Conservation (phyloP, 2,329 filamentous ascomycete species). For the Fusarium setosum region DNA sequence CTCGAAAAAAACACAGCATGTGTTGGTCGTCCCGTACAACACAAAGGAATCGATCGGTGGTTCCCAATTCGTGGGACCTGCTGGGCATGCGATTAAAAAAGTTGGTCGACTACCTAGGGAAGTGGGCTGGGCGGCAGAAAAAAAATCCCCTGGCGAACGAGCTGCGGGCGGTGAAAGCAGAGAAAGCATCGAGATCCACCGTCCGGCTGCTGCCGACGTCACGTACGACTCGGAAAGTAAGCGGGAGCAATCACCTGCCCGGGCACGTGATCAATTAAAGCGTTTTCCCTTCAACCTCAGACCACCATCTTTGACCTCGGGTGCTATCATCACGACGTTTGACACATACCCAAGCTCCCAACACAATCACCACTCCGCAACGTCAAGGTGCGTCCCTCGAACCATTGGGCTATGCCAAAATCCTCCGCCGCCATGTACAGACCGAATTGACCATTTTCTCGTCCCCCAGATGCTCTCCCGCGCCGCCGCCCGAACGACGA, state of each 20-base stretch:
- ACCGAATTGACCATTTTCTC: constrained; percentile 54
- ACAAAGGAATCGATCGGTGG: constrained; percentile 34
- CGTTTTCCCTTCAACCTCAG: constrained; percentile 47
- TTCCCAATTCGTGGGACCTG: constrained; percentile 35
- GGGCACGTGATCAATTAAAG: constrained; percentile 37
- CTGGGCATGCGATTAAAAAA: constrained; percentile 37
- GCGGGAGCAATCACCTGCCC: constrained; percentile 30
- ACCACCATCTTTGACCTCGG: constrained; percentile 46
- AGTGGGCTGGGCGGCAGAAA: constrained; percentile 45
- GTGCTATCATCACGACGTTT: constrained; percentile 41
- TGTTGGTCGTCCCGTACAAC: constrained; percentile 26
- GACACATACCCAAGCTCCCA: constrained; percentile 42
- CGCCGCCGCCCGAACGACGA: constrained; percentile 72
- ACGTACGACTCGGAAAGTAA: constrained; percentile 29
- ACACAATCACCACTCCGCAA: constrained; percentile 42
- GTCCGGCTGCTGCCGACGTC: constrained; percentile 37
- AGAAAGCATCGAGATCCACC: constrained; percentile 3
- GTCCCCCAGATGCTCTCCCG: constrained; percentile 83
- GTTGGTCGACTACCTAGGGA: constrained; percentile 34
- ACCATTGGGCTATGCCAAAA: constrained; percentile 9
- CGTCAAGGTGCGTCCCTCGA: constrained; percentile 41
- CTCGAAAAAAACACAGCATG: constrained; percentile 6
- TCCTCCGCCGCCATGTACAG: neutral
- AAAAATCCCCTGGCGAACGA: constrained; percentile 30
- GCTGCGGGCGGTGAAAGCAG: constrained; percentile 35